These are phyloP conservation scores for Zygosaccharomyces bisporus DNA, from an alignment of 805 yeast genomes.

Conservation along the genomic window DNA sequence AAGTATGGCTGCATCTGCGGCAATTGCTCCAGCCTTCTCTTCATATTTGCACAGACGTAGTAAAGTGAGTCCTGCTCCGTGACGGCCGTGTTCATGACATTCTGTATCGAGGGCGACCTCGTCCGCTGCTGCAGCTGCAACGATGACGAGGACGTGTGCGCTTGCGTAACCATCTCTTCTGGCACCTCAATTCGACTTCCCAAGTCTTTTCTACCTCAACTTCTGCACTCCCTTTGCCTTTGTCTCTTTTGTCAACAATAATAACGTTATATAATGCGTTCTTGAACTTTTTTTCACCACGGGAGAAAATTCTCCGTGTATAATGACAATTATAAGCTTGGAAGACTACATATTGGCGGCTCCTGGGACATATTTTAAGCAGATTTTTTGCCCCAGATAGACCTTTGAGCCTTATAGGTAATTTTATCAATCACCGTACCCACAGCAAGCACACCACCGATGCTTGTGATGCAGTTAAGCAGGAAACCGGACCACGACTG, in stretches of 20 bases:
- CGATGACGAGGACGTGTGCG: constrained; percentile 16
- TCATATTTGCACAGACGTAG: constrained; percentile 57
- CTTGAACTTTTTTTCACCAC: constrained; percentile 1
- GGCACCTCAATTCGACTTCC: background rate
- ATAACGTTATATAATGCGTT: background rate
- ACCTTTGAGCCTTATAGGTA: constrained; percentile 84
- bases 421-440: constrained; percentile 87
- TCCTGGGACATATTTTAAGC: constrained; percentile 10
- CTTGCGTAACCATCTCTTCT: constrained; percentile 12
- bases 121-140: constrained; percentile 20
- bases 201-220: background rate
- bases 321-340: constrained; percentile 11
- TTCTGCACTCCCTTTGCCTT: background rate
- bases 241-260: background rate
- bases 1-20: constrained; percentile 69
- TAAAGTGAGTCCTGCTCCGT: constrained; percentile 64
- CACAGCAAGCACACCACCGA: constrained; percentile 91
- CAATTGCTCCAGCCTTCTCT: constrained; percentile 51
- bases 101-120: constrained; percentile 24
- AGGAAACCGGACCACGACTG: constrained; percentile 81
- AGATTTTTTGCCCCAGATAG: constrained; percentile 40
- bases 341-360: constrained; percentile 3
- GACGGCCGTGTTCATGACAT: constrained; percentile 62
- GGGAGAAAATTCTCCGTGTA: constrained; percentile 6
- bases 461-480: constrained; percentile 77